Percentiles rank a stretch among this genome's conserved stretches.
These are phyloP conservation scores for Lepiota venenata DNA, from an alignment of 768 basidiomycete species.

Conservation along the genomic window DNA sequence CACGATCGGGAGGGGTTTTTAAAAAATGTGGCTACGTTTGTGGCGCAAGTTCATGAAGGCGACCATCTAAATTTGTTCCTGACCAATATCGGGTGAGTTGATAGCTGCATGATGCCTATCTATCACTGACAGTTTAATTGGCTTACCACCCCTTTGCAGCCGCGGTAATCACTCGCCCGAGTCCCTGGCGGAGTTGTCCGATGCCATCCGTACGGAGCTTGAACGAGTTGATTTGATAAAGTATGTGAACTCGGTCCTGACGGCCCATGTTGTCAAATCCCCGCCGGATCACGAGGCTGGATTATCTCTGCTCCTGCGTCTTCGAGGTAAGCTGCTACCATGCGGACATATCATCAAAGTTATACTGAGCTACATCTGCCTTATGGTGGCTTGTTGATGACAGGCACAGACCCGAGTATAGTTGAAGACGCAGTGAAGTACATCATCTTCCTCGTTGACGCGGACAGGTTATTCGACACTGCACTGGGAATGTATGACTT, in stretches of 20 bases:
- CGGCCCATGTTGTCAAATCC: constrained; percentile 87
- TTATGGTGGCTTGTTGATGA: constrained; percentile 2
- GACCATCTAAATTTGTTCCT: constrained; percentile 94
- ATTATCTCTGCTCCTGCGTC: constrained; percentile 64
- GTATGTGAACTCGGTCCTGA: constrained; percentile 90
- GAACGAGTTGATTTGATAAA: constrained; percentile 68
- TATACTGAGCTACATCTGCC: neutral
- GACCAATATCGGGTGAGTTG: constrained; percentile 71
- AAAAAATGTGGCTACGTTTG: constrained; percentile 56
- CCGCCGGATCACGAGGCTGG: constrained; percentile 91
- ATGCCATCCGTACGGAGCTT: constrained; percentile 68
- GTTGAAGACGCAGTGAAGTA: constrained; percentile 98
- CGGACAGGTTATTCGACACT: constrained; percentile 86
- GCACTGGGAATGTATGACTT: constrained; percentile 99
- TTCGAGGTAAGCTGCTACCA: constrained; percentile 58
- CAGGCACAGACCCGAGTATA: constrained; percentile 59
- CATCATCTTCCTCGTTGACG: constrained; percentile 96
- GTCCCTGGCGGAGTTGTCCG: constrained; percentile 68
- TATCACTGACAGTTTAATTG: neutral
- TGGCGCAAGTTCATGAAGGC: constrained; percentile 84
- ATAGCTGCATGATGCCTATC: neutral
- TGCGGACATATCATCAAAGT: no score
- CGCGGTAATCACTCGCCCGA: constrained; percentile 57
- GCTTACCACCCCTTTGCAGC: constrained; percentile 29
- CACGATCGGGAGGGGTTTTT: constrained; percentile 71